Evolutionary conservation across 495 filamentous ascomycete species (phyloP).

Genomic region (Penicillium angulare): DNA sequence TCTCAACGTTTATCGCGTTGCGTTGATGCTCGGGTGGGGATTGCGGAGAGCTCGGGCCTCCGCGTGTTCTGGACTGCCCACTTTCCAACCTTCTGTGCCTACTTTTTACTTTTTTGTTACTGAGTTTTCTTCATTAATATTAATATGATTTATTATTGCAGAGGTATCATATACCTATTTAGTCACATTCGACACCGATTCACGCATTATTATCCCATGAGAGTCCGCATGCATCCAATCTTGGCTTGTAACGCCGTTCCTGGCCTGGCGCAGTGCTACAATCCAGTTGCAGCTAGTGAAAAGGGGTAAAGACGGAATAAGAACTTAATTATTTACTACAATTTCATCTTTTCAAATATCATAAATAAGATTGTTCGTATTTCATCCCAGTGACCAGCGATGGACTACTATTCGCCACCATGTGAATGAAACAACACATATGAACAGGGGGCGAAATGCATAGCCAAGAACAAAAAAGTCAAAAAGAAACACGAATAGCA

Average conservation of each 20-base stretch:
- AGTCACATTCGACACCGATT: background rate
- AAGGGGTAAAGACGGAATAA: background rate
- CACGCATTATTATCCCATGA: too few relatives aligned
- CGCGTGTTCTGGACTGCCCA: conserved; percentile 7
- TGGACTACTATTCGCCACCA: background rate
- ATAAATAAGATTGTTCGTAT: background rate
- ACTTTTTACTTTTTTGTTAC: background rate
- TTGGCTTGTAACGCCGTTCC: conserved; percentile 6
- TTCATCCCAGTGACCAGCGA: background rate
- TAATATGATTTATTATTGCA: background rate
- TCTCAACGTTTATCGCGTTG: conserved; percentile 4
- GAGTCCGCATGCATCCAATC: background rate
- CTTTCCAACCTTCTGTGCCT: conserved; percentile 7
- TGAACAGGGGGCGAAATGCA: background rate
- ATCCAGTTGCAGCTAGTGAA: conserved; percentile 4
- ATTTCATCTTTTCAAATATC: background rate
- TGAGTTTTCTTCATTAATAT: background rate
- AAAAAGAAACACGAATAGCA: too few relatives aligned
- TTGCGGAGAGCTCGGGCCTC: conserved; percentile 18
- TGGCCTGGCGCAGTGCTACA: conserved; percentile 5
- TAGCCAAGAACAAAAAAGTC: conserved; percentile 5
- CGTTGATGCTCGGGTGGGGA: conserved; percentile 13
- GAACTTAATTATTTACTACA: background rate
- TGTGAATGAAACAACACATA: too few relatives aligned
- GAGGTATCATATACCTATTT: too few relatives aligned